Evolutionary conservation across 2,329 filamentous ascomycete species (phyloP), one percentile per base, ranked within the genome.

Genomic region (Ceratocystis colombiana): DNA sequence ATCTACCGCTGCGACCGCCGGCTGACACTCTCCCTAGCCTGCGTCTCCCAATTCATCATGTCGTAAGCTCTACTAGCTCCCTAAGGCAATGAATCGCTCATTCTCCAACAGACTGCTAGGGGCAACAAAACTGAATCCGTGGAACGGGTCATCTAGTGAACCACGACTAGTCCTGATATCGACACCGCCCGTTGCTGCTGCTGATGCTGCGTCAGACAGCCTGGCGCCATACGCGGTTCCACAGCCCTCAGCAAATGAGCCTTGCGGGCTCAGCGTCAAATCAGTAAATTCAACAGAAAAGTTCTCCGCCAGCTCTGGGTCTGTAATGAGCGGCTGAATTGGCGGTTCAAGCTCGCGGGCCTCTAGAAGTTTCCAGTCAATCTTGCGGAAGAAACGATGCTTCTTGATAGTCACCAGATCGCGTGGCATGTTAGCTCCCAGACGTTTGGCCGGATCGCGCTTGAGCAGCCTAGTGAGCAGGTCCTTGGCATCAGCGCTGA

Each of bases 221-320:
- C 44, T 59, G 3, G 25, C 30, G 5, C 41, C 64, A n/a, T 17
- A 10, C 6, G 20, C 7, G 8, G 33, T 41, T 15, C 37, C 37
- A 15, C 48, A 48, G 4, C 25, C 71, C n/a, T 71, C 70, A 12
- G 73, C 73, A 61, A 66, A 66, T 6, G 64, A 66, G 5, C 30
- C 33, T 7, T 62, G 67, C 28, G 91, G 90, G 73, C 89, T 95
- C 64, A 97, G 79, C 2, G 89, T 84, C 69, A 96, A 76, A 66
- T 88, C 86, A 0, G 93, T 99, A 74, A 99, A 99, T 73, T 96
- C 91, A n/a, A 81, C 79, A 0, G 89, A 84, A 76, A 99, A 99
- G 77, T 99, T 99, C 82, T 99, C 95, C 0, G 94, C 94, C 59
- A 96, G 80, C 74, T 95, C 92, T 0, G 94, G 94, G 72, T 99